A percentile compares a stretch with the other conserved stretches of the same genome.
Evolutionary conservation across 1,284 basidiomycete genomes (phyloP).

Genomic region (Papiliotrema terrestris): DNA sequence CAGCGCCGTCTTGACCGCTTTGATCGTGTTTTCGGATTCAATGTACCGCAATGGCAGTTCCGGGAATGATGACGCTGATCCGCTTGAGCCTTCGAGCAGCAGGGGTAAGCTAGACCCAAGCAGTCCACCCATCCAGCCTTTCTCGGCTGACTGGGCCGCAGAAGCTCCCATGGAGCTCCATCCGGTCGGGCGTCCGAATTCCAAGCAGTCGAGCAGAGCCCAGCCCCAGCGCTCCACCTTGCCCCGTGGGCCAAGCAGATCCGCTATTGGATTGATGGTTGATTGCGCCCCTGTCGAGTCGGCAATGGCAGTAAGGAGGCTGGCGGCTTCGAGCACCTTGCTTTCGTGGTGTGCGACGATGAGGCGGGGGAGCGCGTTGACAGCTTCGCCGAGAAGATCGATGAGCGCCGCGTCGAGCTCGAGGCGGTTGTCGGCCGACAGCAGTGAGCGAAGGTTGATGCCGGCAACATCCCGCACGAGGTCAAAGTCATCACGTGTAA

Average conservation of each 20-base stretch:
- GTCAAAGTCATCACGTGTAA: constrained; percentile 58
- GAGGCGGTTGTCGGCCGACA: constrained; percentile 55
- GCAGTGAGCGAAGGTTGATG: constrained; percentile 53
- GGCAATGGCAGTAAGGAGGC: constrained; percentile 68
- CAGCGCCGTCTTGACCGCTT: constrained; percentile 66
- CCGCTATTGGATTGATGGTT: constrained; percentile 53
- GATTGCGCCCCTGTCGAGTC: constrained; percentile 48
- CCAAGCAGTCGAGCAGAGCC: constrained; percentile 69
- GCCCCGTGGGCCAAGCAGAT: constrained; percentile 72
- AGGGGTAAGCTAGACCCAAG: constrained; percentile 11
- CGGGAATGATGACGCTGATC: constrained; percentile 46
- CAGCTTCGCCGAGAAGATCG: constrained; percentile 54
- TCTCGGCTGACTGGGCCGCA: constrained; percentile 38
- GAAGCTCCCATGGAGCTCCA: constrained; percentile 49
- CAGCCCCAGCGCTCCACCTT: constrained; percentile 86
- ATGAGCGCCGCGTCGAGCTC: constrained; percentile 17
- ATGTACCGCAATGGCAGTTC: constrained; percentile 60
- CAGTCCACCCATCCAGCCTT: constrained; percentile 41
- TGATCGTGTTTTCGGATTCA: constrained; percentile 57
- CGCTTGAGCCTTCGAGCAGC: constrained; percentile 1
- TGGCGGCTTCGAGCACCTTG: constrained; percentile 64
- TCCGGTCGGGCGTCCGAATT: constrained; percentile 59
- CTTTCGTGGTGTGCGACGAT: constrained; percentile 65
- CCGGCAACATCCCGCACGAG: constrained; percentile 58
- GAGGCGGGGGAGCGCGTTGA: constrained; percentile 70